These are phyloP conservation scores for Tylopilus felleus DNA, from an alignment of 768 basidiomycete species.

Conservation along the genomic window DNA sequence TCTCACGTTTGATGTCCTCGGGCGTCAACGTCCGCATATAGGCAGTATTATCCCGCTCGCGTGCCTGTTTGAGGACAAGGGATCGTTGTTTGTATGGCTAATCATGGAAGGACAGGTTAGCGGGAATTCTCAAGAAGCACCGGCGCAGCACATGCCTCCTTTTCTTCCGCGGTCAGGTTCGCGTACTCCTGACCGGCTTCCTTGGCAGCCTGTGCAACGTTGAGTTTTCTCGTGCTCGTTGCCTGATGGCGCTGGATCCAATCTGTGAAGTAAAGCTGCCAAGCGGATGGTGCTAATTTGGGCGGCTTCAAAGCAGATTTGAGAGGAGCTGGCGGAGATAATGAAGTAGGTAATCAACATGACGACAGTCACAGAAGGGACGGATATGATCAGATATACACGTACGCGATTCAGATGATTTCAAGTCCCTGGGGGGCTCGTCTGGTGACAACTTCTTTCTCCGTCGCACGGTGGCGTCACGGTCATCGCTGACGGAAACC, in stretches of 20 bases:
- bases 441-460: slow-evolving; percentile 43
- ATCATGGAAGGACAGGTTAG: slow-evolving; percentile 20
- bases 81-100: slow-evolving; percentile 87
- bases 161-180: slow-evolving; percentile 70
- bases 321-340: slow-evolving; percentile 48
- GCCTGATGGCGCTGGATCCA: slow-evolving; percentile 88
- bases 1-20: slow-evolving; percentile 93
- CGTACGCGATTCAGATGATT: slow-evolving; percentile 47
- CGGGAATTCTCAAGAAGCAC: slow-evolving; percentile 23
- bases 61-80: slow-evolving; percentile 77
- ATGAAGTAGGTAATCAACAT: slow-evolving; percentile 26
- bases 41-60: slow-evolving; percentile 75
- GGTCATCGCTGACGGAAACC: slow-evolving; percentile 55
- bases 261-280: slow-evolving; percentile 96
- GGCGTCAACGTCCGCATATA: slow-evolving; percentile 90
- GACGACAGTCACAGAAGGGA: slow-evolving; percentile 24
- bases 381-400: slow-evolving; percentile 31
- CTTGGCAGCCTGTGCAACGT: slow-evolving; percentile 93
- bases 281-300: slow-evolving; percentile 89
- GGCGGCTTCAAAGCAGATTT: slow-evolving; percentile 84
- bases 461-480: slow-evolving; percentile 70
- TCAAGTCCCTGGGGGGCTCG: slow-evolving; percentile 36
- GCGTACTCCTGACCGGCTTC: slow-evolving; percentile 92
- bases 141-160: slow-evolving; percentile 57
- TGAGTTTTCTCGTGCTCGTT: slow-evolving; percentile 77